phyloP scores from a whole-genome alignment of 2,329 filamentous ascomycete species.

The Colletotrichum sp. region DNA sequence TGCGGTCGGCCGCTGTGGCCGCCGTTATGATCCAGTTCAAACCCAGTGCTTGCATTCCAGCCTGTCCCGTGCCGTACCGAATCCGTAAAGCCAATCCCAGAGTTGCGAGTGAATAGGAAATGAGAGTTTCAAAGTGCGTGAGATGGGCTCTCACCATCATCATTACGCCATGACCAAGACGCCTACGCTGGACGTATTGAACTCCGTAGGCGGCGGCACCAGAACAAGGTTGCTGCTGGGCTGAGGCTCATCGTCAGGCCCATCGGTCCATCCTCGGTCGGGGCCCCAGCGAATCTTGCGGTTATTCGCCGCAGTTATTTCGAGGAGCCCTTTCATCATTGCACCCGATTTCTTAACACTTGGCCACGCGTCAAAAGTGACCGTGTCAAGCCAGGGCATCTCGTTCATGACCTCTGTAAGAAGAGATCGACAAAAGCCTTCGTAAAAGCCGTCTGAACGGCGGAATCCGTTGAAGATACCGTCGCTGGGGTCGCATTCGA shows the following conservation, averaged over 20 bases:
- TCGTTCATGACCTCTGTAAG: conserved; percentile 61
- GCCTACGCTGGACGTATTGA: conserved; percentile 5
- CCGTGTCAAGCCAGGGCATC: conserved; percentile 58
- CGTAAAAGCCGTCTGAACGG: conserved; percentile 71
- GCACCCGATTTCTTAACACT: conserved; percentile 69
- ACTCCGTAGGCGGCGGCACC: conserved; percentile 1
- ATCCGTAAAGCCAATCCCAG: background rate
- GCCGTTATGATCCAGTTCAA: background rate
- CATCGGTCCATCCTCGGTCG: conserved; percentile 68
- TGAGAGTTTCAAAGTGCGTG: background rate
- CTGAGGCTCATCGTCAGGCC: conserved; percentile 42
- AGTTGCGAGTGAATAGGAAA: background rate
- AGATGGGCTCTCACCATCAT: background rate
- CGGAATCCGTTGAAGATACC: conserved; percentile 72
- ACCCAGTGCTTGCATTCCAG: background rate
- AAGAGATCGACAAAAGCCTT: conserved; percentile 65
- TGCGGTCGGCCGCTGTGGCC: background rate
- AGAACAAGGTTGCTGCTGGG: background rate
- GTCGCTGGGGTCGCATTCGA: conserved; percentile 75
- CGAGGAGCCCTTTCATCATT: conserved; percentile 67
- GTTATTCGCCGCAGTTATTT: conserved; percentile 51
- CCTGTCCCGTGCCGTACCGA: background rate
- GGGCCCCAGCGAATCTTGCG: conserved; percentile 71
- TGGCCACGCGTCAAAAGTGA: conserved; percentile 74
- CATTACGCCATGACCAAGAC: conserved; percentile 20